Evolutionary conservation across 164 flowering plant species (phyloP).

Genomic region (Umbellularia californica): DNA sequence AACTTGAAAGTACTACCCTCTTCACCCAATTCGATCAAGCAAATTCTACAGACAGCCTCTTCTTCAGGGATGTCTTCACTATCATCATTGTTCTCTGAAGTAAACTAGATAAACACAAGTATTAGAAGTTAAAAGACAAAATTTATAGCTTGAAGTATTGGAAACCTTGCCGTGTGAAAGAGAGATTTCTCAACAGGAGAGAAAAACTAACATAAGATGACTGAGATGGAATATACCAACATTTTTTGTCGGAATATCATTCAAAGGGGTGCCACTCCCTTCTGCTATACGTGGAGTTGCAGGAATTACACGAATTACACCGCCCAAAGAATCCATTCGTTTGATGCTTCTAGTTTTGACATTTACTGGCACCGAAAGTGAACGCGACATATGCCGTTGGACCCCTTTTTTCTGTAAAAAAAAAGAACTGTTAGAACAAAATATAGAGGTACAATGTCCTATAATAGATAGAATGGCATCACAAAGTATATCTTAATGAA

Average conservation of each 20-base stretch:
- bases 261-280: constrained; percentile 24
- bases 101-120: constrained; percentile 24
- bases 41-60: constrained; percentile 94
- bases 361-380: constrained; percentile 79
- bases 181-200: background rate
- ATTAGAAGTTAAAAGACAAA: constrained; percentile 10
- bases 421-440: constrained; percentile 2
- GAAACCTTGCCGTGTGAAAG: background rate
- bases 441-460: background rate
- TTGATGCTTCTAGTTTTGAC: constrained; percentile 41
- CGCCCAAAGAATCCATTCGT: constrained; percentile 60
- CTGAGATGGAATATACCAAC: constrained; percentile 40
- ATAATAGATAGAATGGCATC: background rate
- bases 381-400: constrained; percentile 53
- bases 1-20: constrained; percentile 87
- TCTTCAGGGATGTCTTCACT: constrained; percentile 96
- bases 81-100: constrained; percentile 48
- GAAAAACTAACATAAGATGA: constrained; percentile 1
- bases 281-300: constrained; percentile 66
- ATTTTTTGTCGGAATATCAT: constrained; percentile 25
- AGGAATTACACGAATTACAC: constrained; percentile 67
- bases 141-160: background rate
- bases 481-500: background rate
- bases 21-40: constrained; percentile 80
- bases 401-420: constrained; percentile 45